Evolutionary conservation across 2,329 filamentous ascomycete species (phyloP).

Genomic region (Tolypocladium nubicola): DNA sequence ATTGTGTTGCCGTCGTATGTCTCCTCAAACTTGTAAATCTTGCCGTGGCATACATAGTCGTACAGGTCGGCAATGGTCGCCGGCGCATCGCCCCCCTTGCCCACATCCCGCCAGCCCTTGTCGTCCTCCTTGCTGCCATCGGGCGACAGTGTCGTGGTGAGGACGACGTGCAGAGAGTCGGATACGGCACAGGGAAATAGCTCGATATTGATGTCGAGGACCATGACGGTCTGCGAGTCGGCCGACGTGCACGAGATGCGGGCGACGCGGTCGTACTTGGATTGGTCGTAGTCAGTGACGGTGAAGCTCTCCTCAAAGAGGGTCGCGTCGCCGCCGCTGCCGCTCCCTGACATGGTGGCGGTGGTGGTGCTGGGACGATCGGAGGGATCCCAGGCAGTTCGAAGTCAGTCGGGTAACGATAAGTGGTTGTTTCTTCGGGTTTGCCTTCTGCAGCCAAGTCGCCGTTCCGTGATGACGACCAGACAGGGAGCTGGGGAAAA

Average conservation of each 20-base stretch:
- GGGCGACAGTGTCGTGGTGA: constrained; percentile 76
- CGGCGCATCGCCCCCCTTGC: constrained; percentile 41
- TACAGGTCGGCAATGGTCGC: constrained; percentile 64
- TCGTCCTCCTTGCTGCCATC: constrained; percentile 73
- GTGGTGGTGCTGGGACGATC: background rate
- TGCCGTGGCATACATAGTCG: constrained; percentile 82
- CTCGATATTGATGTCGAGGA: constrained; percentile 89
- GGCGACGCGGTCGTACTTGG: constrained; percentile 92
- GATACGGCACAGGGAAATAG: constrained; percentile 68
- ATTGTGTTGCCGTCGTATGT: constrained; percentile 70
- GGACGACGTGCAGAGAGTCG: constrained; percentile 68
- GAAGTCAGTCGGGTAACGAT: background rate
- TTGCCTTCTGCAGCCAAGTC: background rate
- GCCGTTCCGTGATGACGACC: background rate
- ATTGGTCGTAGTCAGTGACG: constrained; percentile 65
- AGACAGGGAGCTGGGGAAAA: background rate
- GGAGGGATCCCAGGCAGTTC: background rate
- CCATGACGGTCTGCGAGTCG: constrained; percentile 66
- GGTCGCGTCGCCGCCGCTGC: constrained; percentile 68
- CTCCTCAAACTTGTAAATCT: constrained; percentile 83
- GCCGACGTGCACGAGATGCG: constrained; percentile 69
- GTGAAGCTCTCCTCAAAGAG: constrained; percentile 92
- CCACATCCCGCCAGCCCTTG: constrained; percentile 72
- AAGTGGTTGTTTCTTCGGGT: background rate
- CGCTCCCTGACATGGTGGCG: constrained; percentile 16